Evolutionary conservation across 169 alveolate species (phyloP), one percentile per base, ranked within the genome.

Genomic region (Eimeria tenella): DNA sequence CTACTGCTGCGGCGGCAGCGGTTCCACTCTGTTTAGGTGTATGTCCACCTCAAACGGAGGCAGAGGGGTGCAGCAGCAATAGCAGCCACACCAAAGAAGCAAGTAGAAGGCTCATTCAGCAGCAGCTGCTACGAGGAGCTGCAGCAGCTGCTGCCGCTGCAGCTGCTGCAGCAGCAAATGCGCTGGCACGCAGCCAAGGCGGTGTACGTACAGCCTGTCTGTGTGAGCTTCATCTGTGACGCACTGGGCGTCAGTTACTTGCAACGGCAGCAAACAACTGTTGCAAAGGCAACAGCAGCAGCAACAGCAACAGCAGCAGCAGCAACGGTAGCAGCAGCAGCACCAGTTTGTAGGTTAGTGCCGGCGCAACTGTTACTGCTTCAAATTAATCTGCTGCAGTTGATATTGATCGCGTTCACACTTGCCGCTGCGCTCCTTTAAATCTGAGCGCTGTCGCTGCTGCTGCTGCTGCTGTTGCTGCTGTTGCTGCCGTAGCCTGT

Each of bases 221-320:
- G 42, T 31, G 42, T 31, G 42, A 2, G 2, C 42, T 31, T 31
- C 42, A 31, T 2, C 42, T 31, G 42, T 31, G 42, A 31, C 42
- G 42, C 42, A 31, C 2, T 31, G 42, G 42, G 42, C 42, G 42
- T 31, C 42, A 31, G 42, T 31, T 31, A 31, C 42, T 31, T 15
- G 65, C 65, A 58, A 11, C 65, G 0, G 65, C 65, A 58, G 65
- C 42, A 58, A 58, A 58, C 65, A 58, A 58, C 17, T 1, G 17
- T 15, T 58, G 17, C 65, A 15, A 9, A 58, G 25, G 50, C 42
- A 13, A 49, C 50, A 21, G 77, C 77, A 68, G 77, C 77, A 21
- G 49, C 77, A n/a, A 49, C 77, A 68, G 21, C 77, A 68, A 13
- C 50, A 68, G 77, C 77, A 68, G 50, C 42, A n/a, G 49, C 77